These are phyloP conservation scores for Aphanomyces stellatus DNA, from an alignment of 352 stramenopile species.

Conservation along the genomic window DNA sequence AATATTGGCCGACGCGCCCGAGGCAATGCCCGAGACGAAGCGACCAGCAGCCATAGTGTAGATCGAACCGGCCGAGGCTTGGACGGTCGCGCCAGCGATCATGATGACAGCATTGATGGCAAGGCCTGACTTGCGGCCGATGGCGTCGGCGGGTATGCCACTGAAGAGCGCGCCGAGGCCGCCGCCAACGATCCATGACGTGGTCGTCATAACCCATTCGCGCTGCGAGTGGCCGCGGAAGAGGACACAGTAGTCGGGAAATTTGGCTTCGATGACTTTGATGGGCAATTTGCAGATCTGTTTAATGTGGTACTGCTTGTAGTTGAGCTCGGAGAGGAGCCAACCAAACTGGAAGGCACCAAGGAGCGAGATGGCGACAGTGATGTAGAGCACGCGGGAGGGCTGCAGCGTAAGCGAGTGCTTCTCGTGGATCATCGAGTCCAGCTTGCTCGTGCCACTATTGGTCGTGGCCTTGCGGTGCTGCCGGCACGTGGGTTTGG, in stretches of 20 bases:
- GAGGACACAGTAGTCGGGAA: slow-evolving; percentile 37
- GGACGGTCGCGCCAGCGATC: slow-evolving; percentile 18
- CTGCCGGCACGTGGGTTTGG: not conserved
- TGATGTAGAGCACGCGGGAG: slow-evolving; percentile 32
- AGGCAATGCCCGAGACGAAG: slow-evolving; percentile 23
- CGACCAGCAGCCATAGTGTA: slow-evolving; percentile 23
- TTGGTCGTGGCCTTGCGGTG: not conserved
- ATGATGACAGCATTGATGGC: slow-evolving; percentile 16
- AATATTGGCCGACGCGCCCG: slow-evolving; percentile 24
- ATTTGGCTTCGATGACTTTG: not conserved
- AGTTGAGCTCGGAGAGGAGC: slow-evolving; percentile 46
- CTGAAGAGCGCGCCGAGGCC: slow-evolving; percentile 37
- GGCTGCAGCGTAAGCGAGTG: not conserved
- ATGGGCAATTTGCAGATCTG: slow-evolving; percentile 24
- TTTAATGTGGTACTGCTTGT: slow-evolving; percentile 31
- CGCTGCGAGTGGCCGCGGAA: slow-evolving; percentile 42
- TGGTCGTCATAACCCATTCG: slow-evolving; percentile 45
- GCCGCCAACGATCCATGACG: slow-evolving; percentile 47
- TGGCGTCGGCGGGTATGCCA: slow-evolving; percentile 28
- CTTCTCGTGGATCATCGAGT: slow-evolving; percentile 1
- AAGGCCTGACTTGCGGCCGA: slow-evolving; percentile 35
- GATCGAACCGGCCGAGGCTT: slow-evolving; percentile 21
- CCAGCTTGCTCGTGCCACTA: not conserved
- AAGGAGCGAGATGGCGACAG: slow-evolving; percentile 30
- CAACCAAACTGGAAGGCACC: slow-evolving; percentile 45